Base-by-base conservation (phyloP, 352 stramenopile genomes). In the Globisporangium paroecandrum region DNA sequence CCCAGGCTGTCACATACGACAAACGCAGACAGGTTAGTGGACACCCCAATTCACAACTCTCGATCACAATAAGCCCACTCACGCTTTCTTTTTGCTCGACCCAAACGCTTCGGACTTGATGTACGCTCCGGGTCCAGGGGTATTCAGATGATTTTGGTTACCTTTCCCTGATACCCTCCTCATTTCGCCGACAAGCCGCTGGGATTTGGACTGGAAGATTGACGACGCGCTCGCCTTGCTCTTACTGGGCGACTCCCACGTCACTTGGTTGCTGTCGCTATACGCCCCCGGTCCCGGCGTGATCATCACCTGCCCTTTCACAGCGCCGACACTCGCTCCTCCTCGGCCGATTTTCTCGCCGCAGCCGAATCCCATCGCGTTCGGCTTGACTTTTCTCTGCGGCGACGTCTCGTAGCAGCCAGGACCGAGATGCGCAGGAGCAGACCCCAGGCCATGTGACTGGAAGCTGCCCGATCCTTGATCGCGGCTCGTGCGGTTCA, bases 231-330 rank as follows among this genome's bases (percentile, higher is more conserved):
- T 59, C 20, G 80, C 76, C 51, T 81, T 79, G 62, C 75, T 78
- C 54, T 85, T 89, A 22, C 65, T 79, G 1, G 83, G 82, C 8
- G 80, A 88, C 36, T 87, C 78, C 83, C 83, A 90, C 24, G 67
- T 70, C 24, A 75, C 75, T 34, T 89, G 81, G 20, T 78, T 80
- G 46, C 13, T 73, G 1, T 59, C 69, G 15, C 49, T 60, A 63
- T 92, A 92, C 0, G 82, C 62, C 1, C 83, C 83, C 13, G 83
- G 83, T 0, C 83, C 83, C 0, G 83, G 83, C 8, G 83, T 90
- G 62, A 90, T 72, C 59, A 92, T 73, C 15, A 53, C 69, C 3
- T 64, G 56, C 20, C 64, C 55, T 27, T 68, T 68, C n/a, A 68
- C 64, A 3, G 63, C 73, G 3, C 64, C 67, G 1, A 62, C 75